Base-by-base conservation (phyloP, 2,329 filamentous ascomycete genomes). In the Madurella mycetomatis region DNA sequence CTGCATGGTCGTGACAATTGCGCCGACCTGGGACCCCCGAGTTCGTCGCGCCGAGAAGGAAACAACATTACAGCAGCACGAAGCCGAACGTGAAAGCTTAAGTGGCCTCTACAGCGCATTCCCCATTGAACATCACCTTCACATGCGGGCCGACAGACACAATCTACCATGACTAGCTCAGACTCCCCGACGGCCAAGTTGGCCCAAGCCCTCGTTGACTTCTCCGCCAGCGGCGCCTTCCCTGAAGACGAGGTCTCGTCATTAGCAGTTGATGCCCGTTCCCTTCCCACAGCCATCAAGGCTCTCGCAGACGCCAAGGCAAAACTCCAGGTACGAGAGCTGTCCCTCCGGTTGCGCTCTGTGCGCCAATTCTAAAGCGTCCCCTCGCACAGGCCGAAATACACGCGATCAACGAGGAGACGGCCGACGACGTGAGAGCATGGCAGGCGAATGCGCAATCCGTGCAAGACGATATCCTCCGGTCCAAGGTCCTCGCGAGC, bases 401-500 rank as follows among this genome's bases (percentile, higher is more conserved):
- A 55, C 86, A 85, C 60, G 70, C 76, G 18, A 82, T 94, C 58
- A 95, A 92, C 70, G 82, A 84, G 66, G 84, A 90, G 61, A 87
- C 85, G 16, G 87, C 86, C 53, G 82, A 85, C 40, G 87, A 95
- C 65, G 87, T 96, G 48, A 87, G 90, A 66, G 82, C 85, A 49
- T 97, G 92, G 92, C 88, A 95, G 53, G 74, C 79, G 49, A 90
- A 94, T 69, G 90, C 92, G 46, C 90, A 90, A 70, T 83, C 86
- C 49, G 81, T 96, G 8, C 90, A 95, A 69, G 82, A 86, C 58
- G 92, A 96, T 66, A 92, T 96, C 60, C 83, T 89, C 64, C 82
- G 83, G 45, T 92, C 90, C 19, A 86, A 90, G 64, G 80, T 82
- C 15, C 85, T 91, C 37, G 91, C 92, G 18, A 85, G 85, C 65